Conservation (phyloP, 2,329 filamentous ascomycete genomes). For the Xylaria hypoxylon region DNA sequence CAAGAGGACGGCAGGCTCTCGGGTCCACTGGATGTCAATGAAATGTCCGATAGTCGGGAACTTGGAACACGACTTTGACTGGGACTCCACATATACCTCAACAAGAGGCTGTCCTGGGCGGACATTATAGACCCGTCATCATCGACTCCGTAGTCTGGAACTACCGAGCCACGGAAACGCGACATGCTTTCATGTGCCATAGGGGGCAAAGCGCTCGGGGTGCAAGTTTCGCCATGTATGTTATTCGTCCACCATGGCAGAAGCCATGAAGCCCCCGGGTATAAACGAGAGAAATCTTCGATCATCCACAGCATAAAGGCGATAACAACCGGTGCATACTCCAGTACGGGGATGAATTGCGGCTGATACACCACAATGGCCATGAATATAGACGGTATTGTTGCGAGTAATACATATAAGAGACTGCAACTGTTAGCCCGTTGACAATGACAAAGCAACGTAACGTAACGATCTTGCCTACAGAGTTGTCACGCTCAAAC, state of each 20-base stretch:
- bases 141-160: constrained; percentile 10
- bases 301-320: constrained; percentile 30
- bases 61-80: constrained; percentile 35
- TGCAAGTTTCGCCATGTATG: background rate
- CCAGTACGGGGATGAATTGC: constrained; percentile 9
- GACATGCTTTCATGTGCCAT: background rate
- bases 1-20: constrained; percentile 44
- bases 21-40: constrained; percentile 34
- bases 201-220: background rate
- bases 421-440: constrained; percentile 22
- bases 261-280: background rate
- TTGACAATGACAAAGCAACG: background rate
- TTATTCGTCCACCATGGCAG: constrained; percentile 13
- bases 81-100: constrained; percentile 27
- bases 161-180: constrained; percentile 16
- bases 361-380: constrained; percentile 17
- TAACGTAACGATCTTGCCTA: constrained; percentile 18
- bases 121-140: constrained; percentile 15
- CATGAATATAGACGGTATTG: constrained; percentile 13
- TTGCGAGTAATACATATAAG: constrained; percentile 25
- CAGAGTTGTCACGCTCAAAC: constrained; percentile 37
- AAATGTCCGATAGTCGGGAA: constrained; percentile 44
- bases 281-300: constrained; percentile 30
- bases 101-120: constrained; percentile 21
- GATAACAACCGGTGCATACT: constrained; percentile 27